A percentile compares a stretch with the other conserved stretches of the same genome.
phyloP scores from a whole-genome alignment of 768 basidiomycete species.

The Lepiota venenata region DNA sequence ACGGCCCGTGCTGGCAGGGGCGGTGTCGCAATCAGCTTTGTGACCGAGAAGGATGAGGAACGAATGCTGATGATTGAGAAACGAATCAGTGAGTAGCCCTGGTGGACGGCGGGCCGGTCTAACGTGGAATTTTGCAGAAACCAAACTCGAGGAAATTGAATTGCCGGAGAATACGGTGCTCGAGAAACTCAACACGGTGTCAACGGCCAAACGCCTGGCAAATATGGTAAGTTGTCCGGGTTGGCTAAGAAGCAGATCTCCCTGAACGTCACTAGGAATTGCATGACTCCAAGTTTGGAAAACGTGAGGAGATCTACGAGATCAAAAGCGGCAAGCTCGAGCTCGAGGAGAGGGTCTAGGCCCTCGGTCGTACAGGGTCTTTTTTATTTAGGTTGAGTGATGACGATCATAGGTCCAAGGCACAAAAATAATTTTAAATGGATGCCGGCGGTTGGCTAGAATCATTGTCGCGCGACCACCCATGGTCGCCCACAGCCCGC shows the following conservation, averaged over 20 bases:
- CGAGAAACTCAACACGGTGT: constrained; percentile 84
- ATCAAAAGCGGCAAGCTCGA: constrained; percentile 45
- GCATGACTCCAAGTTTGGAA: constrained; percentile 86
- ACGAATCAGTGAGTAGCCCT: constrained; percentile 66
- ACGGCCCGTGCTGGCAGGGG: constrained; percentile 89
- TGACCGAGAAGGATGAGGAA: constrained; percentile 91
- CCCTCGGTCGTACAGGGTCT: background rate
- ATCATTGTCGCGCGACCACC: background rate
- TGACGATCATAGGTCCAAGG: background rate
- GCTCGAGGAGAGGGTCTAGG: constrained; percentile 15
- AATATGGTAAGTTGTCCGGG: constrained; percentile 67
- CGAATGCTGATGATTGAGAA: constrained; percentile 79
- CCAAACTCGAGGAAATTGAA: constrained; percentile 67
- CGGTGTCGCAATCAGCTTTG: constrained; percentile 90
- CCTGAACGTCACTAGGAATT: constrained; percentile 52
- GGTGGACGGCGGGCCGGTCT: background rate
- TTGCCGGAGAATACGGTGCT: constrained; percentile 81
- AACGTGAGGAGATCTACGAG: constrained; percentile 79
- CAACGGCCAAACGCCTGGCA: constrained; percentile 88
- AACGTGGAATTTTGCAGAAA: constrained; percentile 42
- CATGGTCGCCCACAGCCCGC: background rate
- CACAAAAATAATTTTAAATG: background rate
- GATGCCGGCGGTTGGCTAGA: constrained; percentile 10
- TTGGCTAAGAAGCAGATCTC: background rate
- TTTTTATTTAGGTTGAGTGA: constrained; percentile 6